Conservation (phyloP, 495 filamentous ascomycete species). For the Penicillium ochrochloron region DNA sequence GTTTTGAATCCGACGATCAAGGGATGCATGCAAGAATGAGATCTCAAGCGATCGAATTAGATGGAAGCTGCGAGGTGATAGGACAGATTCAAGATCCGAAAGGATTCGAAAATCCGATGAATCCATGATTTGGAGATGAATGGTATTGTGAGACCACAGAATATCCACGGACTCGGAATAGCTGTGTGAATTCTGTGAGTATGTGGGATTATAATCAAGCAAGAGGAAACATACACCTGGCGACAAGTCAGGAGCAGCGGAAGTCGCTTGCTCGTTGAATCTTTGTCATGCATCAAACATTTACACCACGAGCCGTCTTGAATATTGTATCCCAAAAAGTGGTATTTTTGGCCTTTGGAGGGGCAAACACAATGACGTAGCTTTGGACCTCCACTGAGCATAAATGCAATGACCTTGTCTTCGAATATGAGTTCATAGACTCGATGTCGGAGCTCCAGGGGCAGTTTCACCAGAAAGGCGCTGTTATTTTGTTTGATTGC, state of each 20-base stretch:
- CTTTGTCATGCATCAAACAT: not conserved
- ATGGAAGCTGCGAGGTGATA: not conserved
- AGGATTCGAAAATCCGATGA: constrained; percentile 5
- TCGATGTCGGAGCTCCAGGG: not conserved
- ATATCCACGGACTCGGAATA: constrained; percentile 3
- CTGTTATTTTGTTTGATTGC: not conserved
- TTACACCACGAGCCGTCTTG: not conserved
- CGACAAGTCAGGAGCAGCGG: constrained; percentile 4
- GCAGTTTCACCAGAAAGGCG: not conserved
- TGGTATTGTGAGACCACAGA: not conserved
- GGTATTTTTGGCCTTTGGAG: constrained; percentile 1
- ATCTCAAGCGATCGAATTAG: constrained; percentile 2
- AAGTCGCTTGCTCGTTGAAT: constrained; percentile 3
- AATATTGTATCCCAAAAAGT: not conserved
- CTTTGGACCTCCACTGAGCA: not conserved
- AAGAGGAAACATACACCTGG: not conserved
- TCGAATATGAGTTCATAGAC: constrained; percentile 2
- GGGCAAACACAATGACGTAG: constrained; percentile 4
- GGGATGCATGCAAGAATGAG: not conserved
- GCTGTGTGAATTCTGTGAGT: not conserved
- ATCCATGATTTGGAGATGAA: constrained; percentile 6
- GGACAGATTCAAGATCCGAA: not conserved
- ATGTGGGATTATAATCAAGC: not conserved
- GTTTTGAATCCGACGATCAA: not conserved
- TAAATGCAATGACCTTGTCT: constrained; percentile 3